Base-by-base conservation (phyloP, 306 rosid genomes). In the Cucurbita ficifolia region DNA sequence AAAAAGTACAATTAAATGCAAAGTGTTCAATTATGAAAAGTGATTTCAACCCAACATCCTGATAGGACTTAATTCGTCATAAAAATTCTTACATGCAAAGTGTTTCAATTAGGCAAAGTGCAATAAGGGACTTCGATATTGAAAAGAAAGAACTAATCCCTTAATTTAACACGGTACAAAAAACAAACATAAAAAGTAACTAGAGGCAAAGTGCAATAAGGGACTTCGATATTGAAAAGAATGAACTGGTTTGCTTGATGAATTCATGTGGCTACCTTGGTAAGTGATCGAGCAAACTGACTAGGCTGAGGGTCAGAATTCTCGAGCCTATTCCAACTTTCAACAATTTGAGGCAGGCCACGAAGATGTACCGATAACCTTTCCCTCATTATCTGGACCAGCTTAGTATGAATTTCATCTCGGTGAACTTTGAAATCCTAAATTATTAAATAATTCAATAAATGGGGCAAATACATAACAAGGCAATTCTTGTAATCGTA, bases 331-430 rank as follows among this genome's bases (percentile, higher is more conserved):
- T 89, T 95, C 99, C 99, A 95, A 77, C 92, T 79, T 87, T 95
- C 99, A 73, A 95, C 96, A 78, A 95, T 89, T 79, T 91, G 96
- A 70, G 97, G 96, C 84, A 95, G 80, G 76, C 92, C 88, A 35
- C 99, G 96, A 39, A 95, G 76, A 87, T 91, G 97, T 70, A 89
- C 92, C 70, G 89, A 83, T 83, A 95, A 83, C 83, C 99, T 88
- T 78, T 95, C 99, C 72, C 97, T 89, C 99, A 95, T 95, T 83
- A 95, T 95, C 85, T 95, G 99, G 86, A 95, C 97, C 77, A 95
- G 87, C 79, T 95, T 91, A 45, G 93, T 80, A 80, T 95, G 99
- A 84, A 95, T 95, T 87, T 95, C 99, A 83, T 95, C 97, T 80
- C 96, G 80, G 76, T 95, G 99, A 63, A 95, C 90, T 83, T 89